A percentile compares a stretch with the other conserved stretches of the same genome.
Conservation (phyloP, 371 early-diverging fungal species). For the Mucor piriformis region DNA sequence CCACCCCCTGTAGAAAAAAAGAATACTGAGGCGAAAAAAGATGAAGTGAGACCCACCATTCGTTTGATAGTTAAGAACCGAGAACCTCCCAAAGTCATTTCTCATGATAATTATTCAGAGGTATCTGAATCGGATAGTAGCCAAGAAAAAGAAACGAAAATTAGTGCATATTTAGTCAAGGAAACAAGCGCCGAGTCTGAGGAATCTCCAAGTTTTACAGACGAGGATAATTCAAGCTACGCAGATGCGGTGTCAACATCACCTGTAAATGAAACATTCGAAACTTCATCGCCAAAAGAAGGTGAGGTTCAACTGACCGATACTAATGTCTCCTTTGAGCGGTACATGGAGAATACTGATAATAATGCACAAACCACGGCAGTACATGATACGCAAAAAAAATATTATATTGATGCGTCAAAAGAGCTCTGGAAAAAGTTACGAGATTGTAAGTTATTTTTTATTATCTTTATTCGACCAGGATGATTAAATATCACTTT, state of each 20-base stretch:
- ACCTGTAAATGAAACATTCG: background rate
- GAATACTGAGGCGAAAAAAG: background rate
- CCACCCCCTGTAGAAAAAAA: background rate
- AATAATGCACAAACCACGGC: background rate
- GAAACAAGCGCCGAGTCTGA: background rate
- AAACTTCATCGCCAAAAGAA: background rate
- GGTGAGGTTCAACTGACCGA: too few relatives aligned
- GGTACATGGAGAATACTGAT: background rate
- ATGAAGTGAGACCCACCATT: background rate
- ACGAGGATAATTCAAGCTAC: too few relatives aligned
- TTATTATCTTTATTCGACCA: background rate
- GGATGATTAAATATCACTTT: background rate
- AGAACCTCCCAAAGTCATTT: background rate
- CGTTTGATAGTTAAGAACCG: background rate
- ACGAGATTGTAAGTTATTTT: slow-evolving; percentile 16
- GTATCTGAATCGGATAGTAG: too few relatives aligned
- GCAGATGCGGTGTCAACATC: background rate
- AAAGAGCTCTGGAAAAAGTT: slow-evolving; percentile 22
- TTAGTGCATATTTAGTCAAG: too few relatives aligned
- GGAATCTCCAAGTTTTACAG: background rate
- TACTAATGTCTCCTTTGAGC: slow-evolving; percentile 2
- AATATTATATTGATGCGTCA: slow-evolving; percentile 17
- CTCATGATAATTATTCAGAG: background rate
- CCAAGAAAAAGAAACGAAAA: too few relatives aligned
- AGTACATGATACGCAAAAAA: background rate